Evolutionary conservation across 2,329 filamentous ascomycete species (phyloP), one percentile per base, ranked within the genome.

Genomic region (Trichoderma sp.): DNA sequence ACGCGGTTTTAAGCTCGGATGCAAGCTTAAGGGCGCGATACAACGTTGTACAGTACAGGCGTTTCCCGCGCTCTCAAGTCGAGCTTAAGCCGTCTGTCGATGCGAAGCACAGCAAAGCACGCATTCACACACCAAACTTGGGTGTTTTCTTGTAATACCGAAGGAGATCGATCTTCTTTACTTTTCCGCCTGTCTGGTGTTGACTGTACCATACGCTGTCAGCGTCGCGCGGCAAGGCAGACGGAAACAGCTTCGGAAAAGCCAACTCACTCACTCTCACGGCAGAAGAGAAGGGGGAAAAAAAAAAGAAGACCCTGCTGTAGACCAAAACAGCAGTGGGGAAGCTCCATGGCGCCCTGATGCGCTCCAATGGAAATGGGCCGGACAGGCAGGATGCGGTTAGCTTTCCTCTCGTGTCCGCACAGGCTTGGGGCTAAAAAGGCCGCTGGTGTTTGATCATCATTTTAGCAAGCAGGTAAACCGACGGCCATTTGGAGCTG

Each of bases 11-110:
- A 58, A 42, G 37, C 42, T 59, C 53, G 64, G 42, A 66, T 59
- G 64, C 64, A 66, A 66, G 64, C 64, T 59, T 37, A 52, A 66
- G 42, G 64, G 64, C 64, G 54, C 54, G 53, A 65, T 65, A 65
- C 61, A 65, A 65, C 61, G 61, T 56, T 65, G 61, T 57, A 65
- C 61, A 25, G 34, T 19, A 54, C 27, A 39, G 10, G 35, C 48
- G 8, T 22, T 64, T 56, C 12, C 9, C 22, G 52, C 53, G 48
- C 13, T 15, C 29, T 22, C 19, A 35, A 50, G 61, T 29, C 48
- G 13, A 56, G 25, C 32, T 37, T 6, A 15, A 52, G 42, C n/a
- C n/a, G 22, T 22, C 17, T 8, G 4, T 48, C 25, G 22, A 52
- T 9, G 15, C 4, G 35, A 22, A 53, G 22, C 9, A 42, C 15